Percentiles rank a stretch among this genome's conserved stretches.
phyloP scores from a whole-genome alignment of 192 early-diverging fungal species.

The Gigaspora rosea region DNA sequence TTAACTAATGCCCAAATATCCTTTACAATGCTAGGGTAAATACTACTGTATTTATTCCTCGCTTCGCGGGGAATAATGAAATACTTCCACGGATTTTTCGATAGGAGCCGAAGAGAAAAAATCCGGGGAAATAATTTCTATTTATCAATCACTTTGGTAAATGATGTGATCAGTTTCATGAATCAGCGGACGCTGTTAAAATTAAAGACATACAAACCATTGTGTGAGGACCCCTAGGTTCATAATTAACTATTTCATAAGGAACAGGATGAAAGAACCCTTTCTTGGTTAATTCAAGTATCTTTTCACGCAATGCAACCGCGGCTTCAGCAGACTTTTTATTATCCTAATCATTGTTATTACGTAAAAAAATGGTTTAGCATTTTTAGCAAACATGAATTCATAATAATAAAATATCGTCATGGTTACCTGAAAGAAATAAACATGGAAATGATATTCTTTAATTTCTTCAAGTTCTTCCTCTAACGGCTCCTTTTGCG shows the following conservation, averaged over 20 bases:
- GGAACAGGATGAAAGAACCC: conserved; percentile 61
- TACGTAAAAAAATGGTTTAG: neutral
- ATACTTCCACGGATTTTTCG: too few relatives aligned
- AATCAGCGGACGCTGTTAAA: too few relatives aligned
- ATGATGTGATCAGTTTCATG: too few relatives aligned
- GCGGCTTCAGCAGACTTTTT: conserved; percentile 25
- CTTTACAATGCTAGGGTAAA: too few relatives aligned
- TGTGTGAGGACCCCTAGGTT: conserved; percentile 60
- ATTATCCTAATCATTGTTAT: neutral
- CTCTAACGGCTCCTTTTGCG: neutral
- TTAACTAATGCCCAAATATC: neutral
- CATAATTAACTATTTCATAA: conserved; percentile 43
- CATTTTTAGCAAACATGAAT: neutral
- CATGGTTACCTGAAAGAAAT: conserved; percentile 48
- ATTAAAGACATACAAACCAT: conserved; percentile 36
- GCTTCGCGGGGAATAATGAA: too few relatives aligned
- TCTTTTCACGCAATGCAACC: conserved; percentile 42
- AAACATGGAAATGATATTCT: conserved; percentile 70
- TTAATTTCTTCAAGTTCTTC: conserved; percentile 51
- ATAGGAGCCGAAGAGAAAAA: too few relatives aligned
- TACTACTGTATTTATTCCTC: too few relatives aligned
- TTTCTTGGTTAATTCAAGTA: conserved; percentile 43
- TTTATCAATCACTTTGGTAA: too few relatives aligned
- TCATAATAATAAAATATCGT: too few relatives aligned
- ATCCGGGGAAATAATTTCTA: too few relatives aligned